These are phyloP conservation scores for Polytrichum commune DNA, from an alignment of 225 moss, liverwort and hornwort genomes.

Conservation along the genomic window DNA sequence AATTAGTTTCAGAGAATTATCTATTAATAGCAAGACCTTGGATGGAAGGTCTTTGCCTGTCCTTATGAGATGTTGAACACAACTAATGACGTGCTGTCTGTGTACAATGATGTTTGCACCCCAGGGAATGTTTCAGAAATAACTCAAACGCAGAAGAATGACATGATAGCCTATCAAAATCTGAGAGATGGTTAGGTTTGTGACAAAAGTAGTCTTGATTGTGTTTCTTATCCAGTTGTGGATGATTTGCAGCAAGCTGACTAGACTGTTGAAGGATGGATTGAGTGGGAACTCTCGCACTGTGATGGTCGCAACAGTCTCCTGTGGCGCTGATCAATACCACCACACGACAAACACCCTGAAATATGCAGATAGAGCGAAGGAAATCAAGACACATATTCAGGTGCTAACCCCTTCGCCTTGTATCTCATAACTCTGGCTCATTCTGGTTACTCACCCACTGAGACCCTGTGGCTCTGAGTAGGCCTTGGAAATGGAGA, in stretches of 20 bases:
- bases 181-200: no score
- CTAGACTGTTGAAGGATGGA: slow-evolving; percentile 81
- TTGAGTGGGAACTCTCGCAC: slow-evolving; percentile 86
- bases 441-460: slow-evolving; percentile 3
- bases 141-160: no score
- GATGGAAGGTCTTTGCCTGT: no score
- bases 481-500: slow-evolving; percentile 10
- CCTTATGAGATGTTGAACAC: no score
- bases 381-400: slow-evolving; percentile 94
- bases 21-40: no score
- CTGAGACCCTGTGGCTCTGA: slow-evolving; percentile 26
- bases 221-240: slow-evolving; percentile 10
- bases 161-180: no score
- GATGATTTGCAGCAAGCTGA: slow-evolving; percentile 62
- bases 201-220: not conserved
- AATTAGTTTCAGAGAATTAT: no score
- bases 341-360: slow-evolving; percentile 86
- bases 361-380: slow-evolving; percentile 87
- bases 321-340: slow-evolving; percentile 81
- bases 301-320: slow-evolving; percentile 86
- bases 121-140: no score
- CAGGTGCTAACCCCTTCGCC: slow-evolving; percentile 39
- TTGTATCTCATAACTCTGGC: not conserved
- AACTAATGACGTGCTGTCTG: no score
- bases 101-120: no score